Percentiles rank a stretch among this genome's conserved stretches.
phyloP scores from a whole-genome alignment of 179 eudicot species.

The Heliamphora pulchella region DNA sequence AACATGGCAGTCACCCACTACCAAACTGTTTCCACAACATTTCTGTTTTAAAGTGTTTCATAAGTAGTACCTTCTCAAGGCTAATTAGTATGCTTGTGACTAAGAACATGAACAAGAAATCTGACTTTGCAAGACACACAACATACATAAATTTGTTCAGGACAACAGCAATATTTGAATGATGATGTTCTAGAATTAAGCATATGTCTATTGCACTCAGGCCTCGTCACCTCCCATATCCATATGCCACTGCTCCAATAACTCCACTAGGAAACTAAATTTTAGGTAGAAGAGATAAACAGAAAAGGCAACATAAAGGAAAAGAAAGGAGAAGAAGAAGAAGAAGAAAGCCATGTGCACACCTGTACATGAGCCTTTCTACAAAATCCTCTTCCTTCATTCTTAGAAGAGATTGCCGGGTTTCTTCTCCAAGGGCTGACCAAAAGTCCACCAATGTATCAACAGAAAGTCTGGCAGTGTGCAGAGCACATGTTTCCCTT shows the following conservation, averaged over 20 bases:
- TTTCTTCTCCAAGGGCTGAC: constrained; percentile 98
- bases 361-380: constrained; percentile 94
- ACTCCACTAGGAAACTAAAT: neutral
- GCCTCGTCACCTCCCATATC: constrained; percentile 7
- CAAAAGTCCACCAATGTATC: constrained; percentile 96
- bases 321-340: neutral
- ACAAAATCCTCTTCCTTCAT: constrained; percentile 98
- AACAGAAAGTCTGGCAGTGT: constrained; percentile 93
- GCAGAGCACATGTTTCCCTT: constrained; percentile 95
- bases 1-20: neutral
- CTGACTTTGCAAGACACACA: neutral
- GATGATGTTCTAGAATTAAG: neutral
- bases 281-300: neutral
- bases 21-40: neutral
- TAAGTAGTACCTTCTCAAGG: neutral
- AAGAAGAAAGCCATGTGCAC: constrained; percentile 17
- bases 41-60: neutral
- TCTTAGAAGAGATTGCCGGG: constrained; percentile 73
- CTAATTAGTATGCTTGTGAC: neutral
- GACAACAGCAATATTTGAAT: neutral
- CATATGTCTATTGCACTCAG: neutral
- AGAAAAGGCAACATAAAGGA: neutral
- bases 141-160: neutral
- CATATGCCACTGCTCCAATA: neutral
- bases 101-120: neutral